A percentile compares a stretch with the other conserved stretches of the same genome.
phyloP scores from a whole-genome alignment of 805 yeast species.

The Grigorovia transvaalensis region DNA sequence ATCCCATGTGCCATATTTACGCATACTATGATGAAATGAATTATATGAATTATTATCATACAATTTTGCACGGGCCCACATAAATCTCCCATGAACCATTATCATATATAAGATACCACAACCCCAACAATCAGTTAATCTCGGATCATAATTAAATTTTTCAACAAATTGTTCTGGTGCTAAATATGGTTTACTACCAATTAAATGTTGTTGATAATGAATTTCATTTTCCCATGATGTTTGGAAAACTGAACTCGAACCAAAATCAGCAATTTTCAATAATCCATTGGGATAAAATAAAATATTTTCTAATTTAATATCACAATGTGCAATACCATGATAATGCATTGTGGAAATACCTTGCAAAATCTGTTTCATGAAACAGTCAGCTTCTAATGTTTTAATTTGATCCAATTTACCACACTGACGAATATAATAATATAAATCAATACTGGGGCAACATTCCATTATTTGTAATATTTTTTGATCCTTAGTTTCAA shows the following conservation, averaged over 20 bases:
- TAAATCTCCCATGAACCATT: slow-evolving; percentile 79
- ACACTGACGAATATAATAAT: slow-evolving; percentile 41
- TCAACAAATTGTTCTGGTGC: slow-evolving; percentile 76
- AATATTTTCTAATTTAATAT: slow-evolving; percentile 81
- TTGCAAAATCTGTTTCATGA: slow-evolving; percentile 72
- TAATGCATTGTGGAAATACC: slow-evolving; percentile 81
- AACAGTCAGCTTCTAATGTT: slow-evolving; percentile 73
- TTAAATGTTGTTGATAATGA: slow-evolving; percentile 58
- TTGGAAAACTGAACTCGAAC: slow-evolving; percentile 81
- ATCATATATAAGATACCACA: slow-evolving; percentile 68
- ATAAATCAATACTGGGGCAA: slow-evolving; percentile 76
- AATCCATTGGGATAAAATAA: slow-evolving; percentile 57
- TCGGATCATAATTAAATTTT: slow-evolving; percentile 55
- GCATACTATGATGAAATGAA: slow-evolving; percentile 38
- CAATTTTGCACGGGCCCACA: slow-evolving; percentile 71
- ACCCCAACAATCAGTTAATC: slow-evolving; percentile 84
- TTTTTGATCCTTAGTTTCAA: slow-evolving; percentile 53
- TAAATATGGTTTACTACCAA: slow-evolving; percentile 86
- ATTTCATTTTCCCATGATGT: slow-evolving; percentile 80
- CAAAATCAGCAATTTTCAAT: slow-evolving; percentile 73
- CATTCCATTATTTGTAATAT: slow-evolving; percentile 90
- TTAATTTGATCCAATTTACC: slow-evolving; percentile 37
- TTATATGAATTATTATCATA: slow-evolving; percentile 39
- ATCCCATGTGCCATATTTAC: slow-evolving; percentile 30
- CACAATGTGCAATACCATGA: slow-evolving; percentile 91